Percentiles rank a stretch among this genome's conserved stretches.
These are phyloP conservation scores for Fusarium papillatum DNA, from an alignment of 2,329 filamentous ascomycete species.

Conservation along the genomic window DNA sequence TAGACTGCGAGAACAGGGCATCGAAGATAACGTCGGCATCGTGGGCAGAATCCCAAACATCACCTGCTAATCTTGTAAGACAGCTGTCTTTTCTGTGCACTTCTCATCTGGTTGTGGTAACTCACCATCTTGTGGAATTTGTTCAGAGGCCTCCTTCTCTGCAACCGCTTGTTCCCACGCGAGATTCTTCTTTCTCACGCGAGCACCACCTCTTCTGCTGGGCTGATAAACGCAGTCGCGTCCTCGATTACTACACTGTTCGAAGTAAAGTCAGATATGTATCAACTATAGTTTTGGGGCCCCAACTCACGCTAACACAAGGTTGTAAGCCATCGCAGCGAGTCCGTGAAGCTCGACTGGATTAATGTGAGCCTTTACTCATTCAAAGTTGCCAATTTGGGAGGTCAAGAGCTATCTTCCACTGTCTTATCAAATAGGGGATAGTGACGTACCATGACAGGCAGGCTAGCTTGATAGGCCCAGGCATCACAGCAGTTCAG, in stretches of 20 bases:
- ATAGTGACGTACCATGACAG: background rate
- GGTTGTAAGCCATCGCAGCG: background rate
- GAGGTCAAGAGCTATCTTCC: background rate
- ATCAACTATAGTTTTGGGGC: background rate
- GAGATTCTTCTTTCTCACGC: background rate
- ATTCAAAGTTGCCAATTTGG: no score
- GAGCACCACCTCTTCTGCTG: background rate
- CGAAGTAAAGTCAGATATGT: background rate
- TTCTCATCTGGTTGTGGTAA: background rate
- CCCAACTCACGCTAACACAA: background rate
- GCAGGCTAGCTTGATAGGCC: background rate
- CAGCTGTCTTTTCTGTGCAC: background rate
- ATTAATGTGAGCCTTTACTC: background rate
- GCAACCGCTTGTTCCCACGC: background rate
- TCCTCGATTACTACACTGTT: background rate
- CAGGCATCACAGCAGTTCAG: background rate
- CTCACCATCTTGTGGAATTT: background rate
- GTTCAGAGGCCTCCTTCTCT: background rate
- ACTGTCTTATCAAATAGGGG: background rate
- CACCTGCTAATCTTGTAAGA: background rate
- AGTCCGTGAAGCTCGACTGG: background rate
- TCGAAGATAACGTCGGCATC: background rate
- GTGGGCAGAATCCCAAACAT: background rate
- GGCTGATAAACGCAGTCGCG: background rate
- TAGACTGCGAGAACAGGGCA: background rate